Percentiles rank a stretch among this genome's conserved stretches.
phyloP scores from a whole-genome alignment of 176 grass and related monocot genomes.

The Puccinellia tenuiflora region DNA sequence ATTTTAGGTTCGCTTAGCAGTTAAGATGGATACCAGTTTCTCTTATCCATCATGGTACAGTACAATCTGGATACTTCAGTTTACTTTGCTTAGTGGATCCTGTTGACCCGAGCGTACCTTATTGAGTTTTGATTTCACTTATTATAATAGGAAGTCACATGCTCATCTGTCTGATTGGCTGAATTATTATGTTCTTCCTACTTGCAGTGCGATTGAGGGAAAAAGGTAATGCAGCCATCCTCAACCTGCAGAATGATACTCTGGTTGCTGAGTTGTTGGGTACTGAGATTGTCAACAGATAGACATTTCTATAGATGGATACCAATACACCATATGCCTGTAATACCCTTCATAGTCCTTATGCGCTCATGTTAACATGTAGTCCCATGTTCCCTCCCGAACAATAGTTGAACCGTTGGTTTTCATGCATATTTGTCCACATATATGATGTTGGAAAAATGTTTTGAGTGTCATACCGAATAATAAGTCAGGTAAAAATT shows the following conservation, averaged over 20 bases:
- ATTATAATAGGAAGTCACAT: constrained; percentile 8
- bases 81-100: not conserved
- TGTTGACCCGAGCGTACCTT: not conserved
- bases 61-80: not conserved
- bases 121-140: constrained; percentile 6
- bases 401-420: constrained; percentile 3
- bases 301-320: not conserved
- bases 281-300: constrained; percentile 10
- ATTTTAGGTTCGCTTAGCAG: constrained; percentile 10
- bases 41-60: constrained; percentile 22
- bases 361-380: constrained; percentile 7
- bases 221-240: not conserved
- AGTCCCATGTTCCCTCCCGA: not conserved
- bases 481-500: not conserved
- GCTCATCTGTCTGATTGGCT: constrained; percentile 10
- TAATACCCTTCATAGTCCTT: not conserved
- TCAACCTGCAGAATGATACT: constrained; percentile 19
- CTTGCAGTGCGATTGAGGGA: not conserved
- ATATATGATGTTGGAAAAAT: not conserved
- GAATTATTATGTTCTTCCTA: not conserved
- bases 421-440: not conserved
- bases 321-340: not conserved
- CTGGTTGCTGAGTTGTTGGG: constrained; percentile 10
- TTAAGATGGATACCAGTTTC: not conserved
- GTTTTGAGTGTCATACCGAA: not conserved